Percentiles rank a stretch among this genome's conserved stretches.
These are phyloP conservation scores for Withania somnifera DNA, from an alignment of 305 asterid genomes.

Conservation along the genomic window DNA sequence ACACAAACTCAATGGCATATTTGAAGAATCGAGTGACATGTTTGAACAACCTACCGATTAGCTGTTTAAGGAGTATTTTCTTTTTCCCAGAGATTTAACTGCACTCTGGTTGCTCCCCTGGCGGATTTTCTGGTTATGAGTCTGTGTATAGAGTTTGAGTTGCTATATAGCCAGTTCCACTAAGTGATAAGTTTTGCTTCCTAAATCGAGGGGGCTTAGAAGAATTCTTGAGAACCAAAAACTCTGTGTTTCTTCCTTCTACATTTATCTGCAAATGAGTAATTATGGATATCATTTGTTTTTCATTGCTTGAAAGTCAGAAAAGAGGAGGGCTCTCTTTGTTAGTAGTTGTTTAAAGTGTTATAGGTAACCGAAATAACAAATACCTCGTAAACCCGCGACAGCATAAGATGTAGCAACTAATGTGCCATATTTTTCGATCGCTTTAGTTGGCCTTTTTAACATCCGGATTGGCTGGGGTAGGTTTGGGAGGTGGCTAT, in stretches of 20 bases:
- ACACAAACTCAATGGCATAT: no score
- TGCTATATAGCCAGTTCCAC: no score
- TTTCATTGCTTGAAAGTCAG: neutral
- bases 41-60: no score
- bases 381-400: neutral
- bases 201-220: no score
- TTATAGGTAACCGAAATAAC: neutral
- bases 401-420: neutral
- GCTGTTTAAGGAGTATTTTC: no score
- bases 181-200: no score
- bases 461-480: neutral
- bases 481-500: neutral
- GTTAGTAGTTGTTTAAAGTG: neutral
- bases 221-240: neutral
- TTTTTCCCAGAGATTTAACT: no score
- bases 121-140: no score
- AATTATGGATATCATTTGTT: neutral
- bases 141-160: no score
- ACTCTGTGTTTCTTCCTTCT: neutral
- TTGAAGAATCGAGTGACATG: no score
- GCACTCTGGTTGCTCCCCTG: no score
- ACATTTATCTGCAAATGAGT: neutral
- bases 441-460: neutral
- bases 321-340: neutral
- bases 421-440: neutral